Percentiles rank a stretch among this genome's conserved stretches.
Conservation (phyloP, 192 early-diverging fungal species). For the Chytriomyces hyalinus region DNA sequence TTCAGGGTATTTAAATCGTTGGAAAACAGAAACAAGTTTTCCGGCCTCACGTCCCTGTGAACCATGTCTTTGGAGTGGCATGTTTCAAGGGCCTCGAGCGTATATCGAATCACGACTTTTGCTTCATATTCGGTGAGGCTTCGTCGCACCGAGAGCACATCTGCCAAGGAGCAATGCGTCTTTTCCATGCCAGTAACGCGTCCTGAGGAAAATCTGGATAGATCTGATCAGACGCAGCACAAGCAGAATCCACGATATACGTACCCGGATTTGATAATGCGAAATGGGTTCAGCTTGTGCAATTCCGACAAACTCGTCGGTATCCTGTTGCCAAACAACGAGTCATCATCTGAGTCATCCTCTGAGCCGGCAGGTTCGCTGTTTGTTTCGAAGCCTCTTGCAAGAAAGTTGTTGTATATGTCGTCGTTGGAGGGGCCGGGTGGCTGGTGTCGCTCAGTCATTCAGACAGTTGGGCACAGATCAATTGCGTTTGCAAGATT, state of each 20-base stretch:
- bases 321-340: too few relatives aligned
- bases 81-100: slow-evolving; percentile 19
- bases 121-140: slow-evolving; percentile 21
- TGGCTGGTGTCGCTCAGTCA: too few relatives aligned
- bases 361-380: too few relatives aligned
- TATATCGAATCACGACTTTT: not conserved
- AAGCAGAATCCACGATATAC: not conserved
- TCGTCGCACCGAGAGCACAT: not conserved
- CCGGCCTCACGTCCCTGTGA: slow-evolving; percentile 27
- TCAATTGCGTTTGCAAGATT: too few relatives aligned
- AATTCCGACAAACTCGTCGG: not conserved
- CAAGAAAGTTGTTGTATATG: too few relatives aligned
- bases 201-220: not conserved
- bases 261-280: not conserved
- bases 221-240: not conserved
- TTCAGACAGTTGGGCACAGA: too few relatives aligned
- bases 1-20: slow-evolving; percentile 11
- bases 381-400: too few relatives aligned
- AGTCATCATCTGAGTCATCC: too few relatives aligned
- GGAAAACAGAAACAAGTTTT: slow-evolving; percentile 18
- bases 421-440: too few relatives aligned
- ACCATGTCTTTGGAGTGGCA: slow-evolving; percentile 19
- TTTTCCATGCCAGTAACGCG: not conserved
- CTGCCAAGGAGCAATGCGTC: slow-evolving; percentile 11
- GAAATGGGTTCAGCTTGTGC: not conserved